Evolutionary conservation across 768 basidiomycete genomes (phyloP).

Genomic region (Mycena vitilis): DNA sequence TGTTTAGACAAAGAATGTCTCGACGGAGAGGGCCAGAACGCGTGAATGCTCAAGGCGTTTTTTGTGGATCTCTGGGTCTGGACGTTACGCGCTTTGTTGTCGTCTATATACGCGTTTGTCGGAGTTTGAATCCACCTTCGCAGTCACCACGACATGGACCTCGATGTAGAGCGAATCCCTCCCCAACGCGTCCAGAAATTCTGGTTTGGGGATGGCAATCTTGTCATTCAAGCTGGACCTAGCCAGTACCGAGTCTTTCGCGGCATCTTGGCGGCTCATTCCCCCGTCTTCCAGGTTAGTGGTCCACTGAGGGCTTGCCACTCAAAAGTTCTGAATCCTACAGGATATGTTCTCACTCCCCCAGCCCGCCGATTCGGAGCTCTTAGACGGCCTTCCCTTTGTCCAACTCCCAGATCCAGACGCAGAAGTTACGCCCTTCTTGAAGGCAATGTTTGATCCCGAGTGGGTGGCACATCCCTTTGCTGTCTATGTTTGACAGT

Average conservation of each 20-base stretch:
- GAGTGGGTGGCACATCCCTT: too few relatives aligned
- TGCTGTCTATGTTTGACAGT: too few relatives aligned
- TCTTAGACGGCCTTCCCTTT: too few relatives aligned
- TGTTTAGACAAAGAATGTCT: too few relatives aligned
- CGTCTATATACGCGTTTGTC: conserved; percentile 9
- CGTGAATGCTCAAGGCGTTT: too few relatives aligned
- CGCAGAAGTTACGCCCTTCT: too few relatives aligned
- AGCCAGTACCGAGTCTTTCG: conserved; percentile 13
- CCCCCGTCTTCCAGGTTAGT: conserved; percentile 5
- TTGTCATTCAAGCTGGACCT: conserved; percentile 5
- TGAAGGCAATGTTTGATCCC: too few relatives aligned
- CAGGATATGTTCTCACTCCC: neutral
- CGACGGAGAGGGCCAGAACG: too few relatives aligned
- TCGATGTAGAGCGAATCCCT: neutral
- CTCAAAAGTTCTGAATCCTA: neutral
- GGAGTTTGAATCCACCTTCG: conserved; percentile 9
- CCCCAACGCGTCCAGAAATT: neutral
- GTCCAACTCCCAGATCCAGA: too few relatives aligned
- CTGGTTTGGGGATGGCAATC: conserved; percentile 1
- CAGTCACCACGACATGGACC: neutral
- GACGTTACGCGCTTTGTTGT: neutral
- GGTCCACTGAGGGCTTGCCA: too few relatives aligned
- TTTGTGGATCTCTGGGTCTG: too few relatives aligned
- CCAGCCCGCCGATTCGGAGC: too few relatives aligned
- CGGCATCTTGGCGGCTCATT: neutral